Base-by-base conservation (phyloP, 345 rosid species). In the Salix dunnii region DNA sequence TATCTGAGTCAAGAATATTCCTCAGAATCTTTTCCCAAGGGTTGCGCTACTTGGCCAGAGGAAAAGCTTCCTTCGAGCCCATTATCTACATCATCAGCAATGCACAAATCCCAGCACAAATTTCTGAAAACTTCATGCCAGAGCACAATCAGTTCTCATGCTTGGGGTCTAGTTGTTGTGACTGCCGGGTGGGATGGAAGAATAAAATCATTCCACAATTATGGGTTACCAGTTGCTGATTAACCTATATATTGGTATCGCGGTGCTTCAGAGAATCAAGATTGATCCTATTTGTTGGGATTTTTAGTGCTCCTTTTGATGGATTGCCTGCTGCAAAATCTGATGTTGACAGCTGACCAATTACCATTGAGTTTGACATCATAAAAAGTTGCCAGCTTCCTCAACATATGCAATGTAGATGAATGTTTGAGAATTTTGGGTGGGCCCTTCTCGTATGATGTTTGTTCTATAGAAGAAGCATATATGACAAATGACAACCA, bases 11-110 rank as follows among this genome's bases (percentile, higher is more conserved):
- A 83, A 17, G 96, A 91, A 66, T 90, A 86, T 74, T 78, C 82
- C 77, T 73, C 86, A 31, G 97, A 89, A 73, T 84, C 93, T 61
- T 91, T 86, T 74, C 93, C 99, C 2, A 93, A 91, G 79, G 91
- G 96, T 60, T 85, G 96, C 0, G 97, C 96, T 0, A 96, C 99
- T 20, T 96, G 98, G 98, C 99, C 99, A 0, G 99, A 96, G 80
- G 99, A 96, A 85, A 88, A 87, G 86, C 96, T 96, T 70, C 93
- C 88, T 27, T 12, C 91, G 0, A 84, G 82, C 75, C 77, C 87
- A 13, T 67, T 48, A 65, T 78, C 87, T 40, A 62, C 83, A 9
- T 82, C 89, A 31, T 78, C 87, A 58, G 68, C 87, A 2, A 83
- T 91, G 79, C 89, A 89, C 55, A 90, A 84, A 82, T 88, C 93